These are phyloP conservation scores for Penicillium sp. DNA, from an alignment of 2,329 filamentous ascomycete genomes.

Conservation along the genomic window DNA sequence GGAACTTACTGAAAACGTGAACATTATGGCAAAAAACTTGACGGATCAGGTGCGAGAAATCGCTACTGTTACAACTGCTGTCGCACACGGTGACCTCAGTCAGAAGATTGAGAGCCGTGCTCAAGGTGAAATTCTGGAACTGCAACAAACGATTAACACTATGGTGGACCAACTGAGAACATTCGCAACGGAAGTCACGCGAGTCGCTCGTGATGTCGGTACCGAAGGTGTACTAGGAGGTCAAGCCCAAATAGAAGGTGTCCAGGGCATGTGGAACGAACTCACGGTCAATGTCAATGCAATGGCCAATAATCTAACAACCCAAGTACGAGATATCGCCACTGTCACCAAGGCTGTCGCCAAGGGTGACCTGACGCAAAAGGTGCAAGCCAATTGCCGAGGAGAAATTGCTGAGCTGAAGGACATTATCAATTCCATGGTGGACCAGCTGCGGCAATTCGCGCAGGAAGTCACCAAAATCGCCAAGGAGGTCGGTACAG, in stretches of 20 bases:
- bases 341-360: conserved; percentile 71
- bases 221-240: conserved; percentile 82
- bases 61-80: conserved; percentile 80
- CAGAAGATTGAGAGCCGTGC: conserved; percentile 83
- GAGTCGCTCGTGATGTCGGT: conserved; percentile 81
- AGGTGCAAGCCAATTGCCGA: conserved; percentile 89
- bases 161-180: conserved; percentile 86
- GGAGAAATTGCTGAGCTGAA: conserved; percentile 95
- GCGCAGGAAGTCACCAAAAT: conserved; percentile 96
- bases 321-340: conserved; percentile 93
- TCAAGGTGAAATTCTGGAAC: conserved; percentile 78
- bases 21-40: conserved; percentile 82
- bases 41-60: conserved; percentile 86
- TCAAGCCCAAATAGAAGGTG: conserved; percentile 80
- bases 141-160: conserved; percentile 86
- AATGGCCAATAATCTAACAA: conserved; percentile 86
- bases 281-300: conserved; percentile 84
- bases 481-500: conserved; percentile 93
- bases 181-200: conserved; percentile 82
- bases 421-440: conserved; percentile 99
- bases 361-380: conserved; percentile 90
- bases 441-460: conserved; percentile 95
- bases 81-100: conserved; percentile 80
- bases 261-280: conserved; percentile 88
- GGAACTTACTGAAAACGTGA: conserved; percentile 88